Base-by-base conservation (phyloP, 345 rosid species). In the Toxicodendron radicans region DNA sequence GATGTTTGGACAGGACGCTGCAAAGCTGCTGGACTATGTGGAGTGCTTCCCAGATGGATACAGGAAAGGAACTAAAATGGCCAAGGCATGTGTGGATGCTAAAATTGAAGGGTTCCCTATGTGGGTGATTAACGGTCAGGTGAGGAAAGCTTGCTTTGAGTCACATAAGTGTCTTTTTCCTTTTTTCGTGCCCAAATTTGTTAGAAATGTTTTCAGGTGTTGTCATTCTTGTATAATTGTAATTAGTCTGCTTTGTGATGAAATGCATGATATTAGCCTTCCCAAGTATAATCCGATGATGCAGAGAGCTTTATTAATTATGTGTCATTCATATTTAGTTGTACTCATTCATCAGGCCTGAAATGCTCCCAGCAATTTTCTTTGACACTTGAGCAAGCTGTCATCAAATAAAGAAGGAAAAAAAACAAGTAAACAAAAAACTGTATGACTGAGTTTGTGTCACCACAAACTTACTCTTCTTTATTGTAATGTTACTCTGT, bases 41-140 rank as follows among this genome's bases (percentile, higher is more conserved):
- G 97, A 95, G 79, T 95, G 97, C 86, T 95, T 91, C 74, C 99
- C 95, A 8, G 77, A 87, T 71, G 97, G 99, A 63, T 91, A 84
- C 54, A 91, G 79, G 78, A 92, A 90, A 71, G 97, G 97, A 74
- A 87, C 80, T 10, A 85, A 91, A 79, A 90, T 95, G 81, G 83
- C 74, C 60, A 90, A 87, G 81, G 94, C 92, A 59, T 95, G 99
- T 79, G 78, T 88, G 58, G 94, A 91, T 77, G 89, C 87, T 73
- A 76, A 75, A 43, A 83, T 90, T 45, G 92, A 92, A 80, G 99
- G 99, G 12, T 92, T 95, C 71, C 99, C 99, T 0, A 88, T 95
- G 17, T 92, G 99, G 97, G 83, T 90, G 52, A 88, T 95, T 63
- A 85, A 91, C 66, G 97, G 85, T 38, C 80, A 95, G 93, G 99